A percentile compares a stretch with the other conserved stretches of the same genome.
Evolutionary conservation across 306 rosid species (phyloP).

Genomic region (Sicyos edulis): DNA sequence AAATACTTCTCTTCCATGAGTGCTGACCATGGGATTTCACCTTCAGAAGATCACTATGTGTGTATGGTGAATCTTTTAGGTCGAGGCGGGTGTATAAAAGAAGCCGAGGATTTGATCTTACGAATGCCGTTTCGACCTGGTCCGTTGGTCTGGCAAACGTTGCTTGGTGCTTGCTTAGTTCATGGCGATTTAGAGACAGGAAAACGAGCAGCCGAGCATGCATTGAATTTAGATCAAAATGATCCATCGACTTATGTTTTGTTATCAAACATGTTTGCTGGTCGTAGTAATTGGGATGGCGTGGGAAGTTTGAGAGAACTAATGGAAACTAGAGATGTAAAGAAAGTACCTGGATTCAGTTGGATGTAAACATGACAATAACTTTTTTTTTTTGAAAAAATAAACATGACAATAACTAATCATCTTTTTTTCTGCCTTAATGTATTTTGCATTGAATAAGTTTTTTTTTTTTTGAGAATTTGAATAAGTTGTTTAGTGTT

Average conservation of each 20-base stretch:
- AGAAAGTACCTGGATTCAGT: constrained; percentile 67
- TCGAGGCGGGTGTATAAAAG: constrained; percentile 53
- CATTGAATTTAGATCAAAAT: constrained; percentile 34
- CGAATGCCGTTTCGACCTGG: constrained; percentile 56
- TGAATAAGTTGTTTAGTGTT: background rate
- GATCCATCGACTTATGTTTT: constrained; percentile 65
- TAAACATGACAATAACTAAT: too few species aligned
- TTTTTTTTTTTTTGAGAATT: too few species aligned
- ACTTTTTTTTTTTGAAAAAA: too few species aligned
- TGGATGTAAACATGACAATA: constrained; percentile 34
- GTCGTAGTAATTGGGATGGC: constrained; percentile 48
- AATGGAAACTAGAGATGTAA: constrained; percentile 58
- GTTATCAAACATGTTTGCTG: constrained; percentile 66
- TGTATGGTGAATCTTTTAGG: constrained; percentile 73
- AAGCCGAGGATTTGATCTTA: constrained; percentile 54
- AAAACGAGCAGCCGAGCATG: constrained; percentile 50
- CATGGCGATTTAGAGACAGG: constrained; percentile 57
- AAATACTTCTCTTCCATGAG: constrained; percentile 51
- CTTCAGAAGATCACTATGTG: constrained; percentile 67
- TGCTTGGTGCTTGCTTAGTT: constrained; percentile 63
- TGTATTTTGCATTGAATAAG: background rate
- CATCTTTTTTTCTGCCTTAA: background rate
- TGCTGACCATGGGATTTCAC: constrained; percentile 42
- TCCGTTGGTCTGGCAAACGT: constrained; percentile 62
- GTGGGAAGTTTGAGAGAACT: constrained; percentile 49